Base-by-base conservation (phyloP, 352 stramenopile species). In the Globisporangium lucens region DNA sequence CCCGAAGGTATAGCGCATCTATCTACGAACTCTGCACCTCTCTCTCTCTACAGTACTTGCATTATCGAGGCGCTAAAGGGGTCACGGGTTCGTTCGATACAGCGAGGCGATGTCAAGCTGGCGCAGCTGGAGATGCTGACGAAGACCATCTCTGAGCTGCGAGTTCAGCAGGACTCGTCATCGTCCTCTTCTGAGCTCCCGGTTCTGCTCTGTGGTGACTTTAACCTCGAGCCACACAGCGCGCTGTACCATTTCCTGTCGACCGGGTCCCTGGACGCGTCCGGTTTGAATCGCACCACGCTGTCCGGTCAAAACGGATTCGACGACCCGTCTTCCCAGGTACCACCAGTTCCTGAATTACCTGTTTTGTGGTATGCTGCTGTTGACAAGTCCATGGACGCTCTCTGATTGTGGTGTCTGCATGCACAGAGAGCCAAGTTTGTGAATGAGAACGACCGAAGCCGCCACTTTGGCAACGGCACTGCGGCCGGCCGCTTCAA, bases 41-140 rank as follows among this genome's bases (percentile, higher is more conserved):
- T 33, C 29, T 30, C 29, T 33, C 15, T 49, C 12, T 41, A 12
- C 29, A 33, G 29, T 41, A 36, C 3, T 1, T 49, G 0, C 41
- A 10, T 24, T 2, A 24, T 22, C 1, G 17, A 22, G 43, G 3
- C 0, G 12, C 17, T 51, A 22, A 51, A 51, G 17, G 6, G 43
- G 0, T 22, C 6, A 20, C 24, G 17, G 1, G 17, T 24, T 22
- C 5, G 43, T 41, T 2, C 64, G 6, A 15, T 59, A 10, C 41
- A 91, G 83, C 76, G 83, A 55, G 83, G 83, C 7, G 83, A 91
- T 17, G 76, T 90, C 17, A 91, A 90, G 66, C 58, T 91, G 24
- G 79, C 79, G 17, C 83, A 91, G 68, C 35, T 89, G 41, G 65
- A 89, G 58, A 69, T 74, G 67, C 70, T 91, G 29, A 69, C 88